Base-by-base conservation (phyloP, 1,284 basidiomycete species). In the Irpex sp. region DNA sequence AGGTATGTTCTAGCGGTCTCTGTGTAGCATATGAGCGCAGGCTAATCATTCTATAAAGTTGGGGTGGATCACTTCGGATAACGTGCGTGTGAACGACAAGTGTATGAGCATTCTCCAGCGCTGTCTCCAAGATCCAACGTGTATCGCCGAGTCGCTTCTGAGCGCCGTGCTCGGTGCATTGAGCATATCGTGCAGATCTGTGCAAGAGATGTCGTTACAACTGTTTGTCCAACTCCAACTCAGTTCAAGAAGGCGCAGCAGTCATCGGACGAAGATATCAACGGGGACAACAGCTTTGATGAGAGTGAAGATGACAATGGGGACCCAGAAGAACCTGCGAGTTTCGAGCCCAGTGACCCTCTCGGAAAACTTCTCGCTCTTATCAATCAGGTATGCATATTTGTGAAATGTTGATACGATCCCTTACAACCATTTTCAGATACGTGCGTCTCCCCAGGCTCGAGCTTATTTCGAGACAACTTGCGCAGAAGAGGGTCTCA, bases 171-270 rank as follows among this genome's bases (percentile, higher is more conserved):
- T 1, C 3, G 58, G 42, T 71, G 70, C 45, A 65, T 71, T 42
- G 70, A 71, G 58, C 70, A 71, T 45, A n/a, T 38, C 4, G n/a
- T 71, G 18, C 71, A 72, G 22, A 66, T 72, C 43, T 71, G 62
- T 24, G 71, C 71, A 13, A 71, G 66, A 64, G 18, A 60, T 42
- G 67, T 72, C 11, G 54, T 72, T 44, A 64, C 67, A 24, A 43
- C 43, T 43, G 49, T 67, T 18, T 70, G 63, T 58, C 68, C 68
- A 44, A 67, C 27, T 32, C 62, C 67, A 63, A 13, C 67, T 20
- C 11, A 11, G 20, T 24, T 32, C 45, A 24, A 49, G n/a, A 54
- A 54, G 13, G 49, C 49, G n/a, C 15, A 54, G 49, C 15, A 54
- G 49, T 13, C 13, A 20, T 20, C 32, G n/a, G 44, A 49, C 38